A percentile compares a stretch with the other conserved stretches of the same genome.
These are phyloP conservation scores for Ajuga reptans DNA, from an alignment of 305 asterid species.

Conservation along the genomic window DNA sequence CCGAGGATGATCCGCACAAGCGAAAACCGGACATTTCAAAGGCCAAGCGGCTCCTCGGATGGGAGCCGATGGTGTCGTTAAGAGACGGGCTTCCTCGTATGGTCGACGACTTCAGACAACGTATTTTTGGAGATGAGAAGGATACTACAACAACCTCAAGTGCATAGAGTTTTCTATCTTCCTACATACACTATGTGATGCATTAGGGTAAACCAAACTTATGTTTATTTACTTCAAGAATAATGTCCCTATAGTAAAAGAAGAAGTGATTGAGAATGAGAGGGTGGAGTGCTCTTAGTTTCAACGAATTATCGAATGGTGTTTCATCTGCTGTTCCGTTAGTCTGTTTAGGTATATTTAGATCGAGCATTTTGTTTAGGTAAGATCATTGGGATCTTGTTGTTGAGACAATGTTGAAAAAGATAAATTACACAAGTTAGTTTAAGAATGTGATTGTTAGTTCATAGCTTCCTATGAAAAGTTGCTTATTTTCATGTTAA, in stretches of 20 bases:
- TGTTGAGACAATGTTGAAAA: not conserved
- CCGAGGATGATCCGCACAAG: conserved; percentile 83
- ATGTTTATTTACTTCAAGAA: conserved; percentile 1
- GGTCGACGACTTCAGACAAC: conserved; percentile 66
- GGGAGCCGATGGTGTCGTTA: conserved; percentile 63
- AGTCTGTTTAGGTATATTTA: not conserved
- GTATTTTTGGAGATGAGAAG: conserved; percentile 48
- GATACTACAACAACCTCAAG: conserved; percentile 21
- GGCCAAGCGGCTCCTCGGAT: conserved; percentile 64
- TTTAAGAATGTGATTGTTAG: not conserved
- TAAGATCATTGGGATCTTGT: not conserved
- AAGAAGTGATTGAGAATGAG: not conserved
- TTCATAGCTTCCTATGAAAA: not conserved
- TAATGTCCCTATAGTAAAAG: not conserved
- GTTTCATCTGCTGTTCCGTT: not conserved
- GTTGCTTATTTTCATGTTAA: not conserved
- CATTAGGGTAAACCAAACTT: conserved; percentile 11
- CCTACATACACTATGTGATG: conserved; percentile 1
- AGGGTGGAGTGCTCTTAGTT: not conserved
- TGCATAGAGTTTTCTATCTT: not conserved
- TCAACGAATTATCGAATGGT: not conserved
- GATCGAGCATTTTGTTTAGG: not conserved
- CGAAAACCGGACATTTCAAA: conserved; percentile 75
- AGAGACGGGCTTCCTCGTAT: conserved; percentile 72
- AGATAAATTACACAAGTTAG: not conserved